Base-by-base conservation (phyloP, 495 filamentous ascomycete species). In the Neurospora sp. region DNA sequence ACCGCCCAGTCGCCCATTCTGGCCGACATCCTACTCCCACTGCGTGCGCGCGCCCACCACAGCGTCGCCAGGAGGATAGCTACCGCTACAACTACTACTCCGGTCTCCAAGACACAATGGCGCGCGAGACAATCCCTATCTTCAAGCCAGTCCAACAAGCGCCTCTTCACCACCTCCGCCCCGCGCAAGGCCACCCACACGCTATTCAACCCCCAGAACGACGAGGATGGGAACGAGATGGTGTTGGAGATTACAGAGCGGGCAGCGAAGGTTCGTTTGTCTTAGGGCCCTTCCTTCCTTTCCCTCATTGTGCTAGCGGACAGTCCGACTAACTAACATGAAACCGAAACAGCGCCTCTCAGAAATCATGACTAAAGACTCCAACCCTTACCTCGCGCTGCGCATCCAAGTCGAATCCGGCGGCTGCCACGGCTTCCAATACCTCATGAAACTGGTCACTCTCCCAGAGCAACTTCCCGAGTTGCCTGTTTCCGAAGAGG, bases 401-500 rank as follows among this genome's bases (percentile, higher is more conserved):
- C 93, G 96, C 59, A 91, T 99, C 77, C 91, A 92, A 48, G 94
- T 99, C 38, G 93, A 96, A 74, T 91, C 89, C 69, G 96, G 96
- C 73, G 96, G 96, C 42, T 99, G 96, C 82, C 96, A 99, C 83
- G 96, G 96, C 23, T 98, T 99, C 83, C 96, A 99, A 81, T 99
- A 98, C 78, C 86, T 96, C 38, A 97, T 99, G 92, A 92, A 91
- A 7, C 87, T 97, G 7, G 91, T 92, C 31, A 89, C 85, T 5
- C 81, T 89, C 0, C 87, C 87, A 0, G 70, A 81, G 11, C 70
- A 88, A 76, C 73, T 85, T 1, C 78, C 80, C 18, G 66, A 74
- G 14, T 35, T 59, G 72, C 23, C 75, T 74, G 23, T 74, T 48
- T 14, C 79, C 74, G 12, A 78, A 66, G 31, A 81, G 2, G 6